Evolutionary conservation across 129 eudicot species (phyloP).

Genomic region (Silybum marianum): DNA sequence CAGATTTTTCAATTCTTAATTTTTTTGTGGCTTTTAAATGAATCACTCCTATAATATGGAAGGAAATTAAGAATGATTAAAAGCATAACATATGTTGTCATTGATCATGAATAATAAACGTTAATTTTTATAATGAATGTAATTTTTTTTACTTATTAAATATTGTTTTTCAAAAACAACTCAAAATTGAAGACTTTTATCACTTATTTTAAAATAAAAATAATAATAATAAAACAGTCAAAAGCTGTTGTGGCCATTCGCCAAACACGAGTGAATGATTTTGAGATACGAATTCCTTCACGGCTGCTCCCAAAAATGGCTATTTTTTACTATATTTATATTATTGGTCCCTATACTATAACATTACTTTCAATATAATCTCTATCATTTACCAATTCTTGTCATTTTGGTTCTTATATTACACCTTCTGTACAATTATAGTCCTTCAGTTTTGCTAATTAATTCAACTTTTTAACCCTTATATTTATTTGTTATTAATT

Average conservation of each 20-base stretch:
- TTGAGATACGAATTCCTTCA: conserved; percentile 7
- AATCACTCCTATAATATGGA: too few species aligned
- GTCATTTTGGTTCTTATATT: too few species aligned
- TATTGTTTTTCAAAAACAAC: not conserved
- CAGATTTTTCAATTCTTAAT: too few species aligned
- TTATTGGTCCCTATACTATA: not conserved
- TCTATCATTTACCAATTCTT: not conserved
- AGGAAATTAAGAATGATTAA: not conserved
- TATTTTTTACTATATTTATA: not conserved
- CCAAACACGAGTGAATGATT: conserved; percentile 17
- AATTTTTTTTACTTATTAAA: too few species aligned
- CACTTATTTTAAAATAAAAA: not conserved
- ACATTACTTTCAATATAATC: not conserved
- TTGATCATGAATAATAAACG: too few species aligned
- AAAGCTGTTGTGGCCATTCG: conserved; percentile 20
- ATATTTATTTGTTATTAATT: too few species aligned
- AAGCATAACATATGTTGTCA: too few species aligned
- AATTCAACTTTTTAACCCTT: not conserved
- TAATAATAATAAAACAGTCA: conserved; percentile 3
- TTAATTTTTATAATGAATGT: too few species aligned
- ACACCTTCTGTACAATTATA: not conserved
- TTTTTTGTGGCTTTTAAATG: not conserved
- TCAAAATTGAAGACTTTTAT: not conserved
- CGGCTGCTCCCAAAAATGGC: not conserved
- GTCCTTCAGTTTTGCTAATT: not conserved